A percentile compares a stretch with the other conserved stretches of the same genome.
phyloP scores from a whole-genome alignment of 192 early-diverging fungal species.

The Diversispora epigaea region DNA sequence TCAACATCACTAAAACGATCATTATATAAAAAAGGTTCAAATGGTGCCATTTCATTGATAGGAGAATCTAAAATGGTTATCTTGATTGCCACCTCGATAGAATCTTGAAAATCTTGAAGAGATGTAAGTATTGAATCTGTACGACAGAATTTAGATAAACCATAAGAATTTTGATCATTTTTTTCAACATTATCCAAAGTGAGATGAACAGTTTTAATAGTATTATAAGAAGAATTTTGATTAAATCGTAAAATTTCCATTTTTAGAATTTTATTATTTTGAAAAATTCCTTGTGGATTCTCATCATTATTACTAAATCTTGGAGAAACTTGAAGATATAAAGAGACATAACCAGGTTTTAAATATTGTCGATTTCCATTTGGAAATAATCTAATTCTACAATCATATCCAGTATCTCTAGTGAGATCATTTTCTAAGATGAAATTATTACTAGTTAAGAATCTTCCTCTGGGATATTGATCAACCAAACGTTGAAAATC shows the following conservation, averaged over 20 bases:
- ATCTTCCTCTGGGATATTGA: background rate
- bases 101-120: background rate
- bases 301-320: background rate
- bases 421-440: background rate
- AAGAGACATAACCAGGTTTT: background rate
- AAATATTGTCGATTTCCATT: background rate
- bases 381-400: background rate
- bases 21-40: background rate
- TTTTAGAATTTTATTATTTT: background rate
- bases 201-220: background rate
- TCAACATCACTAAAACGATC: constrained; percentile 26
- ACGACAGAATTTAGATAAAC: background rate
- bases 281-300: background rate
- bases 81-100: background rate
- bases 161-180: background rate
- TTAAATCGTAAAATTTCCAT: background rate
- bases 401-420: background rate
- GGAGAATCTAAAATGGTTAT: background rate
- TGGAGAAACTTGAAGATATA: background rate
- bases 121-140: background rate
- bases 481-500: background rate
- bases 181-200: background rate
- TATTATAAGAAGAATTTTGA: background rate
- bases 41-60: background rate
- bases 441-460: background rate